Base-by-base conservation (phyloP, 192 early-diverging fungal species). In the Gamsiella multidivaricata region DNA sequence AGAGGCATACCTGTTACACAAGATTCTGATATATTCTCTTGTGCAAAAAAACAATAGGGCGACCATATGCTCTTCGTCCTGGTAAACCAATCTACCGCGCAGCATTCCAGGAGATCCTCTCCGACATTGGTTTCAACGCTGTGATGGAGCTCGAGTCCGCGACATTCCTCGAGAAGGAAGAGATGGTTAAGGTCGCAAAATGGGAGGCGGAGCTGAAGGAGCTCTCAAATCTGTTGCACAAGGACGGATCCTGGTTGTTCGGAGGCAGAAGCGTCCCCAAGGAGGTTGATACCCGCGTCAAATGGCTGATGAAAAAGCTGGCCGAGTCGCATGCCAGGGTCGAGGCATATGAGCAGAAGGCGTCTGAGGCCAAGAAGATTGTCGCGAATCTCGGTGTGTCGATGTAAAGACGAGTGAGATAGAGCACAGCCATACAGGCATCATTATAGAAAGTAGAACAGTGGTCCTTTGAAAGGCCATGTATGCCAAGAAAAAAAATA, bases 61-160 rank as follows among this genome's bases (percentile, higher is more conserved):
- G 96, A n/a, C 95, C 96, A 15, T 67, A 49, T 14, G 65, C 79
- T n/a, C 88, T 99, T 42, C 85, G 87, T 15, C 87, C 95, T 4
- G 94, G 92, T 12, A 90, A 94, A 23, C 98, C 96, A 2, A 86
- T 99, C 5, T 96, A 89, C 75, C 76, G 82, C 26, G 82, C 89
- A 0, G 97, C 94, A 11, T 99, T 97, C 81, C 54, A 75, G 20
- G 80, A 89, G 18, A 89, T 99, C 22, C 58, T 90, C 18, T 54
- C 76, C 11, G 96, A 97, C 56, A 47, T 60, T 23, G 86, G 88
- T 1, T 93, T 94, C 79, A 67, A 89, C 0, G 93, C 91, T 14
- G 87, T 89, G 5, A 97, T 99, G 97, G 84, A 92, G 11, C 80
- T 93, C 12, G 82, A 88, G 65, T 86, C 88, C 45, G 79, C 88